Base-by-base conservation (phyloP, 805 yeast species). In the Schwanniomyces occidentalis region DNA sequence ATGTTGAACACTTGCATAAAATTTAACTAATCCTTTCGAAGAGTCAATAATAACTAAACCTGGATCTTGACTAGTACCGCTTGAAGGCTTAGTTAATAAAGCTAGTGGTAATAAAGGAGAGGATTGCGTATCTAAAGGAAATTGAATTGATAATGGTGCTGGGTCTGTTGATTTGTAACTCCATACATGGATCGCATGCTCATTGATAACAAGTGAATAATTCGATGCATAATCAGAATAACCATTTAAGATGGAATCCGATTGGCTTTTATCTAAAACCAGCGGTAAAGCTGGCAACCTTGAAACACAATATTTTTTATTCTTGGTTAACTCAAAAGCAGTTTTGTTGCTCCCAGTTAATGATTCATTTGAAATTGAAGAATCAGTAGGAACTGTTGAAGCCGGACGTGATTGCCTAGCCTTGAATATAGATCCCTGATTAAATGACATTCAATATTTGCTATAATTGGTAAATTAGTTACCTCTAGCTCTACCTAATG, bases 1-100 rank as follows among this genome's bases (percentile, higher is more conserved):
- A 39, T 76, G 76, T 42, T 77, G 82, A 8, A 87, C 78, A 35
- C 86, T 76, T 50, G 86, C 95, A 63, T 82, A 84, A 56, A 81
- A 89, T 16, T 73, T 71, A 30, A 85, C 58, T 13, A 57, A 51
- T 0, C 96, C 95, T 0, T 77, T 48, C 13, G 66, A 54, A 1
- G 81, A 65, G 49, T 82, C 77, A 14, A 86, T 68, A 5, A 82
- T 73, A 5, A 84, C 79, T 24, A 88, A 59, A 7, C 96, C 96
- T 0, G 95, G 91, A 44, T 71, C 75, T 24, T 49, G 48, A 19
- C 54, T 43, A 10, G 66, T 56, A 2, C 80, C 78, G 4, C 75
- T 73, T 5, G 77, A 58, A 3, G 91, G 81, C 8, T 70, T 52
- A 1, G 85, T 76, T 23, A 85, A 56, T 4, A 74, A 67, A 1